Base-by-base conservation (phyloP, 331 rosid species). In the Prunus yedoensis region DNA sequence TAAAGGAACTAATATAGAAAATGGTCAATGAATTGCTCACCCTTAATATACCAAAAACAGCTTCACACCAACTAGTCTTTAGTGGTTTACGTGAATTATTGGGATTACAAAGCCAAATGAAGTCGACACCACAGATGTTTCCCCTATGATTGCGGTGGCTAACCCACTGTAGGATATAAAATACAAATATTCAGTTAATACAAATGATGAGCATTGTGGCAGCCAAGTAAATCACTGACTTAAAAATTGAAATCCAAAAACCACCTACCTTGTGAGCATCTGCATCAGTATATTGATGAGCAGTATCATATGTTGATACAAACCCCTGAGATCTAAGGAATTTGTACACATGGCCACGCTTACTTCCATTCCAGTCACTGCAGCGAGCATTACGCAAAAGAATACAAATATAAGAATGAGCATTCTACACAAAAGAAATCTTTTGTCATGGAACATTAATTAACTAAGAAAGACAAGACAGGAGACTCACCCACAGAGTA, bases 321-420 rank as follows among this genome's bases (percentile, higher is more conserved):
- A 95, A 95, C 30, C 99, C 99, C 73, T 90, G 97, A 10, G 97
- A 92, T 80, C 97, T 83, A 58, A 95, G 88, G 83, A 95, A 92
- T 77, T 91, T 91, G 84, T 92, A 95, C 30, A 95, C 97, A 80
- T 95, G 92, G n/a, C 99, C 97, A 25, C 94, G 93, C 74, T 95
- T 95, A 89, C 97, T 90, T 78, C 99, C 99, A 14, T 95, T 95
- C 99, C 99, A 95, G 76, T 95, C 99, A 76, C 99, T 95, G 86
- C 79, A 80, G 71, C 27, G 18, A 49, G 61, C 15, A 64, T 15
- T 15, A 81, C 8, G 47, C 2, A 47, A 70, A 51, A 10, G 3
- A 13, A 63, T n/a, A 59, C 51, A 49, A 61, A 35, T 32, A 52
- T 54, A 56, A 60, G 20, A 32, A 23, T 60, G 16, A 46, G 17